A percentile compares a stretch with the other conserved stretches of the same genome.
These are phyloP conservation scores for Ophiobolus disseminans DNA, from an alignment of 2,329 filamentous ascomycete species.

Conservation along the genomic window DNA sequence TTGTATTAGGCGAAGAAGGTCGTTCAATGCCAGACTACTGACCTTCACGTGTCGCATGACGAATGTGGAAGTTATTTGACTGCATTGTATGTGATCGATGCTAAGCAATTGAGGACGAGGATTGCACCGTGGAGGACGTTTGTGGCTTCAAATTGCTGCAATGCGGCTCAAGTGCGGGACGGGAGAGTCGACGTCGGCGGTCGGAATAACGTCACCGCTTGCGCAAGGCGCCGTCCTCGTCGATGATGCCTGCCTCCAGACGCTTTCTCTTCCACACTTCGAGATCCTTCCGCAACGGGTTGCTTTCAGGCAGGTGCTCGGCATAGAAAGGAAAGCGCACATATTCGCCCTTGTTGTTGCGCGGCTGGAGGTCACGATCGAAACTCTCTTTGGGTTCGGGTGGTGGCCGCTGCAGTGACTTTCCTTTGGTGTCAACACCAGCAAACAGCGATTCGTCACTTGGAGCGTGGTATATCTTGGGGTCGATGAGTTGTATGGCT, in stretches of 20 bases:
- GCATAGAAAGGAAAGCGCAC: constrained; percentile 32
- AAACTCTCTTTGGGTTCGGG: constrained; percentile 5
- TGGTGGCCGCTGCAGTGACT: constrained; percentile 4
- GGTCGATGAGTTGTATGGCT: constrained; percentile 13
- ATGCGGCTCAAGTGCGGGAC: constrained; percentile 17
- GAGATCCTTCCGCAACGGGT: constrained; percentile 28
- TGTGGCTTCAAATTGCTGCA: constrained; percentile 14
- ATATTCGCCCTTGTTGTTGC: constrained; percentile 24
- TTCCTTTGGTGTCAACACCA: constrained; percentile 35
- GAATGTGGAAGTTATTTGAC: constrained; percentile 52
- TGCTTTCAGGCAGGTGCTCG: constrained; percentile 23
- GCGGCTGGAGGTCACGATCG: constrained; percentile 12
- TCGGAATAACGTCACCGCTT: constrained; percentile 5
- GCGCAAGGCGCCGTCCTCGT: constrained; percentile 8
- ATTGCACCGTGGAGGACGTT: too few relatives aligned
- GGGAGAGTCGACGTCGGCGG: background rate
- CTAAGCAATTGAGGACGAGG: too few relatives aligned
- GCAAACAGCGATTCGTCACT: constrained; percentile 35
- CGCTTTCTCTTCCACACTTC: constrained; percentile 29
- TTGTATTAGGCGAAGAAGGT: background rate
- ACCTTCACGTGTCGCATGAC: constrained; percentile 69
- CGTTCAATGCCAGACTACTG: too few relatives aligned
- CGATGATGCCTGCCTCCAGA: constrained; percentile 7
- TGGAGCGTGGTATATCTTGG: constrained; percentile 19
- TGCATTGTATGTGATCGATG: constrained; percentile 28